Evolutionary conservation across 306 rosid species (phyloP).

Genomic region (Myrica gale): DNA sequence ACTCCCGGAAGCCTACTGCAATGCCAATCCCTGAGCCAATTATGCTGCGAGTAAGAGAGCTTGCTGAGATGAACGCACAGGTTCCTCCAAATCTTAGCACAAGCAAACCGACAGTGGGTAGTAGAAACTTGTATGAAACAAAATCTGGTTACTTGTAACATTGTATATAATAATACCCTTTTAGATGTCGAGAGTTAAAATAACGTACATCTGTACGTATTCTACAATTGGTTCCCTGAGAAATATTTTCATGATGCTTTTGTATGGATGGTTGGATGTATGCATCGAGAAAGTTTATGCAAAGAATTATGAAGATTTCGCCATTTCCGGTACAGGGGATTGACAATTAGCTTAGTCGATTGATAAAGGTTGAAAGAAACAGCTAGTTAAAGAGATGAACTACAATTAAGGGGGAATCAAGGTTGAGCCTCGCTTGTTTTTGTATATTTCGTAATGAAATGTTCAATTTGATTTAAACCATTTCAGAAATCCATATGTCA

Average conservation of each 20-base stretch:
- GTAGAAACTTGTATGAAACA: conserved; percentile 40
- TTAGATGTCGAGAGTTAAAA: conserved; percentile 29
- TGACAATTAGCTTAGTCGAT: not conserved
- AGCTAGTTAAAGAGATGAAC: not conserved
- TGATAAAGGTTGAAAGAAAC: no score
- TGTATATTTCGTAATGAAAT: not conserved
- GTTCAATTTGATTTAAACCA: not conserved
- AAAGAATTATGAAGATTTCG: not conserved
- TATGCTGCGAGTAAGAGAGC: conserved; percentile 76
- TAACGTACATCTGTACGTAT: conserved; percentile 30
- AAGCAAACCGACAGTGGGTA: conserved; percentile 44
- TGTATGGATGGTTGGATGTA: conserved; percentile 36
- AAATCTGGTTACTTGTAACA: conserved; percentile 65
- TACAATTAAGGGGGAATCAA: not conserved
- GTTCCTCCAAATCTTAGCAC: conserved; percentile 55
- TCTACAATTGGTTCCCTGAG: conserved; percentile 23
- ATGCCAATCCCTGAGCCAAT: conserved; percentile 73
- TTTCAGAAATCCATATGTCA: no score
- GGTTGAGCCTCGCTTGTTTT: not conserved
- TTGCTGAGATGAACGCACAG: conserved; percentile 80
- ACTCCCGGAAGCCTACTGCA: conserved; percentile 72
- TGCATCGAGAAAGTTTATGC: conserved; percentile 10
- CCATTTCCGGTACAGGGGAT: not conserved
- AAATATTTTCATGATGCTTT: conserved; percentile 11
- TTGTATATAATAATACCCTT: conserved; percentile 53